Percentiles rank a stretch among this genome's conserved stretches.
Evolutionary conservation across 179 eudicot genomes (phyloP).

Genomic region (Gypsophila paniculata): DNA sequence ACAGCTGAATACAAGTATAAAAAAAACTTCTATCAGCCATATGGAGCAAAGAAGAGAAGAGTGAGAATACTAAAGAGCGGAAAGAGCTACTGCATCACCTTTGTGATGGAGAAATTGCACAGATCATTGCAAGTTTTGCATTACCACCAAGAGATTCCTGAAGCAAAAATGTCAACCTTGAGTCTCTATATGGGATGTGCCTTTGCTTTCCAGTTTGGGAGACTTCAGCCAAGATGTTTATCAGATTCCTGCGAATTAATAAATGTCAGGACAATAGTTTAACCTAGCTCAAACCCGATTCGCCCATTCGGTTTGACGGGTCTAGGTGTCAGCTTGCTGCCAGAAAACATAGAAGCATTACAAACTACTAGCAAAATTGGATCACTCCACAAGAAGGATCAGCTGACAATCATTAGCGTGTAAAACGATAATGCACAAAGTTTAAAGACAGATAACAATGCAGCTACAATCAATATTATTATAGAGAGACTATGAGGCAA

Average conservation of each 20-base stretch:
- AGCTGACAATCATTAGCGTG: too few relatives aligned
- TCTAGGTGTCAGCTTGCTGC: too few relatives aligned
- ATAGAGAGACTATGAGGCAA: not conserved
- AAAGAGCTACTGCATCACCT: constrained; percentile 40
- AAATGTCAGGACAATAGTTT: constrained; percentile 16
- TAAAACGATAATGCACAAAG: not conserved
- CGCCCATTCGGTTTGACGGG: too few relatives aligned
- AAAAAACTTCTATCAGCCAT: constrained; percentile 5
- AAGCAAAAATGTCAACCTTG: constrained; percentile 82
- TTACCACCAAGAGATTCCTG: constrained; percentile 99
- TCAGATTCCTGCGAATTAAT: constrained; percentile 67
- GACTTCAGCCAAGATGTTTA: constrained; percentile 87
- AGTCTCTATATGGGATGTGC: constrained; percentile 93
- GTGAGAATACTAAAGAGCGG: not conserved
- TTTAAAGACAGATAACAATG: not conserved
- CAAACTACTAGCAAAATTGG: too few relatives aligned
- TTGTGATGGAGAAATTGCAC: constrained; percentile 85
- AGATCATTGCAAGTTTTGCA: constrained; percentile 95
- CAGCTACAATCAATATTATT: not conserved
- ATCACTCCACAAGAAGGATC: too few relatives aligned
- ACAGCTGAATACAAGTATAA: constrained; percentile 49
- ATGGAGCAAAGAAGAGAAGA: not conserved
- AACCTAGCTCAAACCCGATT: too few relatives aligned
- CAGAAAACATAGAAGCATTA: too few relatives aligned
- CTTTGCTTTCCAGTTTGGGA: constrained; percentile 93